These are phyloP conservation scores for Clavispora santaluciae DNA, from an alignment of 805 yeast species.

Conservation along the genomic window DNA sequence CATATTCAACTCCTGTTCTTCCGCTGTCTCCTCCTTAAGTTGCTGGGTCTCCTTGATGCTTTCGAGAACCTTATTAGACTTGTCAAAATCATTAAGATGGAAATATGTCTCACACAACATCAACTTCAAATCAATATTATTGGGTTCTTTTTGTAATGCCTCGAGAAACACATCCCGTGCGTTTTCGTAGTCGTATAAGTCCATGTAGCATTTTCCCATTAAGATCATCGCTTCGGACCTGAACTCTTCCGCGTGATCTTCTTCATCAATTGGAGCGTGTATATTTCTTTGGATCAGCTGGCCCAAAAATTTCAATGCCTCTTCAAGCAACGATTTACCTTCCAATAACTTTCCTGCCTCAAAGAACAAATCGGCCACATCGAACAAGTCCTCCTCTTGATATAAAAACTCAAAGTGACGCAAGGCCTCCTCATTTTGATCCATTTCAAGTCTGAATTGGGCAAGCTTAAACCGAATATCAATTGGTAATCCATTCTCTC, in stretches of 20 bases:
- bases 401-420: slow-evolving; percentile 60
- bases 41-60: slow-evolving; percentile 40
- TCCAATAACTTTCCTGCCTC: slow-evolving; percentile 76
- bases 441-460: slow-evolving; percentile 59
- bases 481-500: slow-evolving; percentile 57
- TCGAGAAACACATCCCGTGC: slow-evolving; percentile 58
- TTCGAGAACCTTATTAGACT: slow-evolving; percentile 49
- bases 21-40: slow-evolving; percentile 14
- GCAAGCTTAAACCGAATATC: slow-evolving; percentile 86
- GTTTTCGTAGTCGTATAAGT: slow-evolving; percentile 59
- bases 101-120: slow-evolving; percentile 80
- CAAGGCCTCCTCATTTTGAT: slow-evolving; percentile 64
- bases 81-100: slow-evolving; percentile 54
- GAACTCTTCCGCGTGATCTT: slow-evolving; percentile 20
- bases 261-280: slow-evolving; percentile 45
- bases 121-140: slow-evolving; percentile 66
- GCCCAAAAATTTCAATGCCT: slow-evolving; percentile 63
- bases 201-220: slow-evolving; percentile 74
- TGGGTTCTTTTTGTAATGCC: slow-evolving; percentile 52
- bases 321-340: slow-evolving; percentile 62
- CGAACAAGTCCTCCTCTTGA: slow-evolving; percentile 47
- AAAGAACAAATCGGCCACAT: slow-evolving; percentile 65
- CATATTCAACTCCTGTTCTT: slow-evolving; percentile 8
- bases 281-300: slow-evolving; percentile 3
- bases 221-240: slow-evolving; percentile 50